These are phyloP conservation scores for Fusarium nanum DNA, from an alignment of 2,329 filamentous ascomycete genomes.

Conservation along the genomic window DNA sequence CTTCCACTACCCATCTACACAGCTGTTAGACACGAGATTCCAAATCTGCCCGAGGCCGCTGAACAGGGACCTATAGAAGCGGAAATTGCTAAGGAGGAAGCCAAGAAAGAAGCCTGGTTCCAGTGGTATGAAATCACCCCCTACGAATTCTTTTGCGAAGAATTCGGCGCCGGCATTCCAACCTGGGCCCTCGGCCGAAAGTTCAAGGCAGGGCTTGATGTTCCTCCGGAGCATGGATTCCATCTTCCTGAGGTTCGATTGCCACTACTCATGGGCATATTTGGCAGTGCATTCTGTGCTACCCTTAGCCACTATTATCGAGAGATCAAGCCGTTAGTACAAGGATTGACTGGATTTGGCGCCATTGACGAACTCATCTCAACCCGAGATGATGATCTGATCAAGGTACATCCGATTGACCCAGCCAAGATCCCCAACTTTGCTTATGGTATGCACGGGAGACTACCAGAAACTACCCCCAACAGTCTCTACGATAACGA, in stretches of 20 bases:
- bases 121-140: constrained; percentile 98
- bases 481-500: constrained; percentile 76
- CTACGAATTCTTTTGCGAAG: constrained; percentile 95
- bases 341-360: constrained; percentile 77
- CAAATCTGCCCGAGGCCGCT: constrained; percentile 62
- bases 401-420: constrained; percentile 94
- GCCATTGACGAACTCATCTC: constrained; percentile 85
- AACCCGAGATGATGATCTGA: constrained; percentile 83
- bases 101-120: constrained; percentile 83
- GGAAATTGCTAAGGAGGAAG: constrained; percentile 54
- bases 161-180: constrained; percentile 89
- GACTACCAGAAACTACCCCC: constrained; percentile 81
- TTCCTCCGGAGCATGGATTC: constrained; percentile 68
- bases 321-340: constrained; percentile 86
- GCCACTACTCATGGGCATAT: constrained; percentile 90
- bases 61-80: constrained; percentile 46
- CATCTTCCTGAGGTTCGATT: constrained; percentile 86
- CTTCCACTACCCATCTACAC: constrained; percentile 95
- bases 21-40: constrained; percentile 94
- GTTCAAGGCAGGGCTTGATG: constrained; percentile 74
- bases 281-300: constrained; percentile 95
- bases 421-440: constrained; percentile 93
- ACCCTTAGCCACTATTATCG: constrained; percentile 96
- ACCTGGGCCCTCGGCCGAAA: constrained; percentile 91
- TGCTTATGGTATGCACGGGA: constrained; percentile 80